Percentiles rank a stretch among this genome's conserved stretches.
Conservation (phyloP, 345 rosid species). For the Linum tenue region DNA sequence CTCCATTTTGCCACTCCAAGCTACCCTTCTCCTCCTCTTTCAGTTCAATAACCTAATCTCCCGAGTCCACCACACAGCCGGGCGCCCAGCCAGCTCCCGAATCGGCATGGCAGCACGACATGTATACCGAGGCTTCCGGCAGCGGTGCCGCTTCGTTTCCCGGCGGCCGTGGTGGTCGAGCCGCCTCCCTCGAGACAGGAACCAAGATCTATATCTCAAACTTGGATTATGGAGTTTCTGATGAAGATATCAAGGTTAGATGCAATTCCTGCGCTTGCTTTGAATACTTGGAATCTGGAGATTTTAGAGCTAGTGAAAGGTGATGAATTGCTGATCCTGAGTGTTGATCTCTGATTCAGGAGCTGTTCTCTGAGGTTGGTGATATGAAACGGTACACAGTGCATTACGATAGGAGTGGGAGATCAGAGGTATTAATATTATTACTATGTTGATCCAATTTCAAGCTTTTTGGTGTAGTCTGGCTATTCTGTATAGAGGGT, state of each 20-base stretch:
- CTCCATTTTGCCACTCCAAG: neutral
- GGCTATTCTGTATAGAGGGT: neutral
- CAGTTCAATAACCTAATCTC: neutral
- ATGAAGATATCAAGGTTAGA: constrained; percentile 7
- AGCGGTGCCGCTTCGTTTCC: neutral
- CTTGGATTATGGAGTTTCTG: constrained; percentile 6
- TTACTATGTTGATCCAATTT: neutral
- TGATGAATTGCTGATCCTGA: neutral
- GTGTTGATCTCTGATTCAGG: neutral
- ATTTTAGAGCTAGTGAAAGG: neutral
- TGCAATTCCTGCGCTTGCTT: neutral
- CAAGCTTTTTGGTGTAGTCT: neutral
- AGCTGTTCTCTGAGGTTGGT: constrained; percentile 7
- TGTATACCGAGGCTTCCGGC: neutral
- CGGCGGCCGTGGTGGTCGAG: neutral
- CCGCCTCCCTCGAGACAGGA: constrained; percentile 7
- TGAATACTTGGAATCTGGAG: neutral
- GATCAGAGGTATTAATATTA: constrained; percentile 4
- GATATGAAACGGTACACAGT: constrained; percentile 5
- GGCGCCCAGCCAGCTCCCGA: neutral
- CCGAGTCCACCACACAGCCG: neutral
- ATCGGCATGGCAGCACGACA: neutral
- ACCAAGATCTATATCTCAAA: constrained; percentile 7
- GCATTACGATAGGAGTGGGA: constrained; percentile 10
- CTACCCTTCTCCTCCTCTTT: neutral